Evolutionary conservation across 495 filamentous ascomycete species (phyloP).

Genomic region (Penicillium riverlandense): DNA sequence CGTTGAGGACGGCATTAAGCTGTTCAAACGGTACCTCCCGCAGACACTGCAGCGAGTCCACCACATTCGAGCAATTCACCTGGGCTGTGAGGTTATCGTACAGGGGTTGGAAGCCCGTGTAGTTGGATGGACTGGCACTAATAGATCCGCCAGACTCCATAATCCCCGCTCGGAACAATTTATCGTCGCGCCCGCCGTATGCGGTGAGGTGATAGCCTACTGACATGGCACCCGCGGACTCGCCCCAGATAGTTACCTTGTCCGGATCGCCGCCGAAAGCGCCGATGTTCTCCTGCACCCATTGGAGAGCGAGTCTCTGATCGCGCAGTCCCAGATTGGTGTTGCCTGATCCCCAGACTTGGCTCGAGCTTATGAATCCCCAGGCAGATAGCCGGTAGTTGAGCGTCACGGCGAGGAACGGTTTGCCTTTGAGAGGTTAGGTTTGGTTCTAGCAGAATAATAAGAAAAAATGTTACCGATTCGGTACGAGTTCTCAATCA

Average conservation of each 20-base stretch:
- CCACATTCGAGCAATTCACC: conserved; percentile 26
- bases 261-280: conserved; percentile 48
- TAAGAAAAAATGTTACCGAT: conserved; percentile 26
- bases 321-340: conserved; percentile 53
- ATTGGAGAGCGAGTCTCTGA: conserved; percentile 54
- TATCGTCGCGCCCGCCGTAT: conserved; percentile 42
- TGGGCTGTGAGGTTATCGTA: conserved; percentile 34
- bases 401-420: conserved; percentile 54
- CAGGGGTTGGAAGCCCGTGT: conserved; percentile 25
- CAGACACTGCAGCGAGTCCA: conserved; percentile 40
- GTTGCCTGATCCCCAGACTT: conserved; percentile 31
- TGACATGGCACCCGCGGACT: conserved; percentile 50
- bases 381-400: conserved; percentile 51
- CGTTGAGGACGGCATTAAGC: conserved; percentile 34
- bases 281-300: conserved; percentile 52
- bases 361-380: conserved; percentile 41
- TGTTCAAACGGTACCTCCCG: conserved; percentile 35
- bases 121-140: conserved; percentile 19
- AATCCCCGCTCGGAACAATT: conserved; percentile 38
- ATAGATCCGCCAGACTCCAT: conserved; percentile 41
- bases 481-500: conserved; percentile 42
- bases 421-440: conserved; percentile 26
- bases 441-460: neutral
- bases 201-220: conserved; percentile 46
- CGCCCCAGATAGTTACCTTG: conserved; percentile 65